Conservation (phyloP, 202 grass and related monocot species). For the Musa balbisiana region DNA sequence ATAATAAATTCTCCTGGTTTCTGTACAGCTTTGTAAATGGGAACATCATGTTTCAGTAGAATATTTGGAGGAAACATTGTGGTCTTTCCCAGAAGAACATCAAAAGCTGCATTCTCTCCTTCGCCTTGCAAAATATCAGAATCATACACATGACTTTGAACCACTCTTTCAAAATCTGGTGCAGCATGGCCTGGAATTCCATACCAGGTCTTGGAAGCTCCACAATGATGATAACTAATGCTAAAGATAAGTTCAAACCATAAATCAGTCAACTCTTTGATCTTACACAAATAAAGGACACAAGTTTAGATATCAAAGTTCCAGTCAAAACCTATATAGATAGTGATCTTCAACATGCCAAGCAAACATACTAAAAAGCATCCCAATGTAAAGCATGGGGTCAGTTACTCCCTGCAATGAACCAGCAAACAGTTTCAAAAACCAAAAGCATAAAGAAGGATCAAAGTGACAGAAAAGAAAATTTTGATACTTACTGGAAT, state of each 20-base stretch:
- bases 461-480: neutral
- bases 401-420: slow-evolving; percentile 82
- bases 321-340: slow-evolving; percentile 62
- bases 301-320: neutral
- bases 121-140: slow-evolving; percentile 64
- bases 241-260: slow-evolving; percentile 38
- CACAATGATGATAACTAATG: slow-evolving; percentile 98
- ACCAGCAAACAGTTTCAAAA: slow-evolving; percentile 24
- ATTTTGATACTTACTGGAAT: slow-evolving; percentile 60
- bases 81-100: slow-evolving; percentile 84
- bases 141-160: slow-evolving; percentile 65
- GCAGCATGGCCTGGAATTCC: slow-evolving; percentile 83
- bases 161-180: slow-evolving; percentile 66
- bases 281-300: neutral
- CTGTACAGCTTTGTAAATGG: slow-evolving; percentile 89
- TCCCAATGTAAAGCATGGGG: slow-evolving; percentile 99
- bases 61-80: slow-evolving; percentile 97
- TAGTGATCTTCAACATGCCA: slow-evolving; percentile 99
- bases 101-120: slow-evolving; percentile 86
- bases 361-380: slow-evolving; percentile 99
- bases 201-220: slow-evolving; percentile 95
- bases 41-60: slow-evolving; percentile 66
- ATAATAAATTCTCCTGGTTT: slow-evolving; percentile 92
- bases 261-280: neutral
- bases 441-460: neutral